Conservation (phyloP, 768 basidiomycete genomes). For the Cyathus striatus region DNA sequence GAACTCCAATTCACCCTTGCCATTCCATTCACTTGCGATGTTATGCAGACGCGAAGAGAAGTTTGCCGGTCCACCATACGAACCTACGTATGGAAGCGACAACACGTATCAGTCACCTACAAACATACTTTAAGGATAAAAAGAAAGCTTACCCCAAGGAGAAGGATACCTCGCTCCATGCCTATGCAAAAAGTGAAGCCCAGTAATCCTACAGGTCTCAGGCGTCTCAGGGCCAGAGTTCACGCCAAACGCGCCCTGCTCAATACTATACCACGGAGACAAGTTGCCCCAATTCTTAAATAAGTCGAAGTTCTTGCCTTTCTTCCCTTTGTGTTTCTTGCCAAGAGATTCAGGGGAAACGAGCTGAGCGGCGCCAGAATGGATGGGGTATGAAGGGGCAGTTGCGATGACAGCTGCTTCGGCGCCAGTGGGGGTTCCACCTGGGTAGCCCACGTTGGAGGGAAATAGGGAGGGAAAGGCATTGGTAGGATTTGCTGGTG, state of each 20-base stretch:
- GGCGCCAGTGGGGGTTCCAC: conserved; percentile 75
- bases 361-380: conserved; percentile 64
- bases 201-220: conserved; percentile 64
- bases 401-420: conserved; percentile 70
- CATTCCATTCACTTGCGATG: conserved; percentile 54
- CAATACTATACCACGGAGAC: conserved; percentile 81
- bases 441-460: conserved; percentile 70
- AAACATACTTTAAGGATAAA: neutral
- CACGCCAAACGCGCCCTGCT: conserved; percentile 60
- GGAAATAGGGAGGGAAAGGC: conserved; percentile 70
- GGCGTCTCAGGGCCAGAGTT: conserved; percentile 70
- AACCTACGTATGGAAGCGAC: conserved; percentile 38
- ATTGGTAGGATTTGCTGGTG: conserved; percentile 73
- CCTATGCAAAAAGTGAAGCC: conserved; percentile 74
- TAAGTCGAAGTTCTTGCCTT: conserved; percentile 48
- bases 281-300: conserved; percentile 82
- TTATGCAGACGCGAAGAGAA: conserved; percentile 53
- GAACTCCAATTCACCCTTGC: conserved; percentile 62
- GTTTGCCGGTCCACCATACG: conserved; percentile 58
- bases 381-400: conserved; percentile 74
- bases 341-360: conserved; percentile 41
- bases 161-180: conserved; percentile 79
- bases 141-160: conserved; percentile 43
- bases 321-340: conserved; percentile 16
- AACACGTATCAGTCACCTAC: conserved; percentile 1